Conservation (phyloP, 2,329 filamentous ascomycete genomes). For the Xylaria sp. region DNA sequence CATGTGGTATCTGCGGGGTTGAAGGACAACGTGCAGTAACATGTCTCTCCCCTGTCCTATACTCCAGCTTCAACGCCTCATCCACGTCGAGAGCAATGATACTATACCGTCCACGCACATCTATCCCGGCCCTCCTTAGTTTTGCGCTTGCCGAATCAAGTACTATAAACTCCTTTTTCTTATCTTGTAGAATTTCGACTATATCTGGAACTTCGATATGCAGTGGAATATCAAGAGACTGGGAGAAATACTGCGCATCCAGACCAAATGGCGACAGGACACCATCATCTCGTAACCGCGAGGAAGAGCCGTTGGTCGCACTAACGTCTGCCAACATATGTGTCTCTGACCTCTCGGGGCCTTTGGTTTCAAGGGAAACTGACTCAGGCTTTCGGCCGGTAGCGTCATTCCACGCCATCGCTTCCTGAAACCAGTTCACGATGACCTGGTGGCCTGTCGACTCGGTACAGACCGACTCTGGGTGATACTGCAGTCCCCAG, state of each 20-base stretch:
- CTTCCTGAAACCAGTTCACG: conserved; percentile 78
- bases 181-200: conserved; percentile 60
- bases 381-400: conserved; percentile 34
- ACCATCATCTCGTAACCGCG: conserved; percentile 41
- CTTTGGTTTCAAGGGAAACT: conserved; percentile 8
- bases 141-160: conserved; percentile 69
- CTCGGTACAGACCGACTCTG: conserved; percentile 87
- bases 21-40: conserved; percentile 48
- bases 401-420: conserved; percentile 64
- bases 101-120: conserved; percentile 72
- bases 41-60: conserved; percentile 61
- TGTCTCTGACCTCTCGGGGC: conserved; percentile 13
- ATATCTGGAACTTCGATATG: conserved; percentile 64
- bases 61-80: conserved; percentile 66
- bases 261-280: conserved; percentile 48
- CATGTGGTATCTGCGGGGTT: conserved; percentile 26
- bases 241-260: conserved; percentile 53
- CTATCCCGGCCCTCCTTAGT: conserved; percentile 53
- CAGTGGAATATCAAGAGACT: conserved; percentile 56
- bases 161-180: conserved; percentile 61
- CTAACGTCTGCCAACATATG: conserved; percentile 14
- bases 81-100: conserved; percentile 76
- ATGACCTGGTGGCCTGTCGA: conserved; percentile 71
- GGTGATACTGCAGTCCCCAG: conserved; percentile 91
- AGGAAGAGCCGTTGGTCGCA: conserved; percentile 9